phyloP scores from a whole-genome alignment of 495 filamentous ascomycete genomes.

The Glutinoglossum americanum region DNA sequence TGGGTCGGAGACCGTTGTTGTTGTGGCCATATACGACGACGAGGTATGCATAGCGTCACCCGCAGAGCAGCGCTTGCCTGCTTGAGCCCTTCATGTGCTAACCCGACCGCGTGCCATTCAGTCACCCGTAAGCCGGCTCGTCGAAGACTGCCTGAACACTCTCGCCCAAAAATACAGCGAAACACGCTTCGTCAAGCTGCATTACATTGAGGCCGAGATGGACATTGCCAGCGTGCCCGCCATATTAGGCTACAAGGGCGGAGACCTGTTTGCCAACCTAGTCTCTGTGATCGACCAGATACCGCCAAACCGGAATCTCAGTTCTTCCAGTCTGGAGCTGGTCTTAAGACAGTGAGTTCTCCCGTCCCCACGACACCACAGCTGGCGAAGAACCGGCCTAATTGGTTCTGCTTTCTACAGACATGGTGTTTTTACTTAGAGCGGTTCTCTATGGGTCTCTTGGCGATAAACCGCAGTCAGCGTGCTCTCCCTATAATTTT shows the following conservation, averaged over 20 bases:
- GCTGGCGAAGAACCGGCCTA: neutral
- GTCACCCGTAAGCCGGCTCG: neutral
- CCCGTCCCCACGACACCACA: neutral
- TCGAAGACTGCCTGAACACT: constrained; percentile 53
- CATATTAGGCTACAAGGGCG: constrained; percentile 67
- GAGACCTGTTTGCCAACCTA: constrained; percentile 77
- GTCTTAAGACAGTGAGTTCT: constrained; percentile 19
- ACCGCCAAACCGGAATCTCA: constrained; percentile 40
- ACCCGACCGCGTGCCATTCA: neutral
- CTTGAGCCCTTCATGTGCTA: neutral
- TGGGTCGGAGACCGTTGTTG: constrained; percentile 59
- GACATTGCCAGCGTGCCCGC: constrained; percentile 76
- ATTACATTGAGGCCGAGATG: constrained; percentile 88
- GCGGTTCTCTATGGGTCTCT: neutral
- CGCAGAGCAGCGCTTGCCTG: neutral
- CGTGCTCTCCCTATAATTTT: neutral
- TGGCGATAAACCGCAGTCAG: neutral
- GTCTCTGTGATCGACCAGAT: constrained; percentile 75
- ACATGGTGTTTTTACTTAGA: neutral
- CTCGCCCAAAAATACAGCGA: constrained; percentile 46
- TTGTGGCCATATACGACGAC: constrained; percentile 85
- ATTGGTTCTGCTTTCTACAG: neutral
- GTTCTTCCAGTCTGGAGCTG: constrained; percentile 34
- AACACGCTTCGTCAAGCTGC: constrained; percentile 74
- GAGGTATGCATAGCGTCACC: constrained; percentile 33